These are phyloP conservation scores for Enterocytospora artemiae DNA, from an alignment of 371 early-diverging fungal genomes.

Conservation along the genomic window DNA sequence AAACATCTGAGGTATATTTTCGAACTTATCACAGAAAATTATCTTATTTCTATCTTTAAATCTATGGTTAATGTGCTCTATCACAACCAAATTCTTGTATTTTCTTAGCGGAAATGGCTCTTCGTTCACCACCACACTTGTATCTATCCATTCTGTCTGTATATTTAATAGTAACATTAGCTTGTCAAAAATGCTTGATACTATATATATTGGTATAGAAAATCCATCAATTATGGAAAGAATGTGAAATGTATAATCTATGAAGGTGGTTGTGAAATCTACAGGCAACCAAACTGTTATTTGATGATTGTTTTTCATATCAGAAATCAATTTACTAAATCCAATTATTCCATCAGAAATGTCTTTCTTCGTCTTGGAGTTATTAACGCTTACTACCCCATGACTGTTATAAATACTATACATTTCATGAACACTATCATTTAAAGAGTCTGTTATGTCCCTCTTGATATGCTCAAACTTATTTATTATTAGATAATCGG, in stretches of 20 bases:
- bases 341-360: constrained; percentile 1
- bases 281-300: constrained; percentile 3
- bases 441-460: not conserved
- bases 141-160: constrained; percentile 27
- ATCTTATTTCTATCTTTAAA: not conserved
- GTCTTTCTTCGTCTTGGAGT: not conserved
- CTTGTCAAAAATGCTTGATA: constrained; percentile 12
- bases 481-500: constrained; percentile 15
- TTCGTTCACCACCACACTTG: not conserved
- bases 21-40: constrained; percentile 6
- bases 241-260: constrained; percentile 16
- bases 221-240: constrained; percentile 9
- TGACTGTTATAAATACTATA: not conserved
- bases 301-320: not conserved
- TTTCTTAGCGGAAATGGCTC: constrained; percentile 31
- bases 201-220: not conserved
- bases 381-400: not conserved
- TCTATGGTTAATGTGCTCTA: not conserved
- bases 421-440: not conserved
- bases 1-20: not conserved
- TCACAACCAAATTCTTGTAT: not conserved
- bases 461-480: not conserved
- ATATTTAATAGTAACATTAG: constrained; percentile 10
- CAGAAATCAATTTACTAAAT: not conserved
- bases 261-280: constrained; percentile 7